Conservation (phyloP, 306 rosid species). For the Cercis canadensis region DNA sequence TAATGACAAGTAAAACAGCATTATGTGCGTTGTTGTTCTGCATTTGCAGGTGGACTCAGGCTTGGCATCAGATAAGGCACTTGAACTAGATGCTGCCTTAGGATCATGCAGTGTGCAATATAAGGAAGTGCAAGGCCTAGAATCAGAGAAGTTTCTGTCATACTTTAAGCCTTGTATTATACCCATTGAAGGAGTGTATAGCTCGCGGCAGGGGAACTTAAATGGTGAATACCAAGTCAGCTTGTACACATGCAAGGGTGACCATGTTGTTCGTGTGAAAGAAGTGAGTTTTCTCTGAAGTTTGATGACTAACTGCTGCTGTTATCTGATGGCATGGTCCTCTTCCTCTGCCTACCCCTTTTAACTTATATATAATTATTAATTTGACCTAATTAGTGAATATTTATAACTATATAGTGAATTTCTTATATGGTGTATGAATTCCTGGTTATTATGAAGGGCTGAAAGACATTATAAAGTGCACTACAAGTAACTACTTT, state of each 20-base stretch:
- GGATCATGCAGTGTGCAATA: slow-evolving; percentile 97
- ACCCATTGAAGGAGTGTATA: slow-evolving; percentile 80
- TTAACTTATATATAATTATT: not conserved
- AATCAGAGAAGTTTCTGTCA: slow-evolving; percentile 81
- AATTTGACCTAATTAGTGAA: not conserved
- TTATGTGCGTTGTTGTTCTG: slow-evolving; percentile 23
- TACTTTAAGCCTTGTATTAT: slow-evolving; percentile 91
- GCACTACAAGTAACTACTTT: too few species aligned
- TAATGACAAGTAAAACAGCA: slow-evolving; percentile 7
- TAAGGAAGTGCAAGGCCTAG: slow-evolving; percentile 88
- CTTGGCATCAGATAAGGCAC: slow-evolving; percentile 91
- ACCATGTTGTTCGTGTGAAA: slow-evolving; percentile 84
- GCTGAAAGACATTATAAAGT: not conserved
- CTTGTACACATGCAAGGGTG: slow-evolving; percentile 90
- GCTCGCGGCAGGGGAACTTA: slow-evolving; percentile 59
- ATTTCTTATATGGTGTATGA: not conserved
- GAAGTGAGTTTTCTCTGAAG: slow-evolving; percentile 62
- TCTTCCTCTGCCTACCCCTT: slow-evolving; percentile 6
- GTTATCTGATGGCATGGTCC: slow-evolving; percentile 11
- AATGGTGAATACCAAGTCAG: slow-evolving; percentile 69
- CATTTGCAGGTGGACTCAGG: slow-evolving; percentile 73
- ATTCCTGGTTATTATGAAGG: slow-evolving; percentile 14
- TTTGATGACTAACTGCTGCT: slow-evolving; percentile 31
- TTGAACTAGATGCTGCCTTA: slow-evolving; percentile 87
- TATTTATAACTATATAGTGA: not conserved